Evolutionary conservation across 2,329 filamentous ascomycete genomes (phyloP).

Genomic region (Aspergillus fumigatiaffinis): DNA sequence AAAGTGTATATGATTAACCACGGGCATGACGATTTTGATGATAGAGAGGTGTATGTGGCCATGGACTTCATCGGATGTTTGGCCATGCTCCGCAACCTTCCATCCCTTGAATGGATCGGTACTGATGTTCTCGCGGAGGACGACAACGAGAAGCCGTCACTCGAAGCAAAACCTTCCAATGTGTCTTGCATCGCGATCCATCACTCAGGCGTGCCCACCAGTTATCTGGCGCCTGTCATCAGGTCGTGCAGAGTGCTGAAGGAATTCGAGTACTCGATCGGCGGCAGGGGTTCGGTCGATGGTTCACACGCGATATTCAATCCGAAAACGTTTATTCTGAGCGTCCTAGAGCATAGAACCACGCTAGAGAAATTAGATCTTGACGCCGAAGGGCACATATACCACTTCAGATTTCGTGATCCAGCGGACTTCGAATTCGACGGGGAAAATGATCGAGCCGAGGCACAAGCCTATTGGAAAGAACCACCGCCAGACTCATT

Average conservation of each 20-base stretch:
- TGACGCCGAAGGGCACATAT: slow-evolving; percentile 8
- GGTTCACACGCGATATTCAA: slow-evolving; percentile 5
- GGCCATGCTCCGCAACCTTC: slow-evolving; percentile 11
- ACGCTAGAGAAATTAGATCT: slow-evolving; percentile 19
- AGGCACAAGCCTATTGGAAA: neutral
- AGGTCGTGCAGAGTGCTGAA: slow-evolving; percentile 11
- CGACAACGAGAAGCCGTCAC: neutral
- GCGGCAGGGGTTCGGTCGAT: slow-evolving; percentile 5
- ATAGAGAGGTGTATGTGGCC: slow-evolving; percentile 3
- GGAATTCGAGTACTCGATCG: slow-evolving; percentile 16
- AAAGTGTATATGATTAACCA: slow-evolving; percentile 10
- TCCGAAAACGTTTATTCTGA: slow-evolving; percentile 14
- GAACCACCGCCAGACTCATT: neutral
- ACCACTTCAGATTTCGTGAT: too few relatives aligned
- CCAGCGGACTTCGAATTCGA: too few relatives aligned
- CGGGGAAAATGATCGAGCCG: neutral
- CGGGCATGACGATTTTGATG: neutral
- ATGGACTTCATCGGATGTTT: slow-evolving; percentile 13
- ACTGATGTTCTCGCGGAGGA: slow-evolving; percentile 9
- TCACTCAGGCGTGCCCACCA: slow-evolving; percentile 8
- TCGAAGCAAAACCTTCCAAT: slow-evolving; percentile 9
- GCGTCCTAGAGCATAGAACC: slow-evolving; percentile 10
- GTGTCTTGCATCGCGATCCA: slow-evolving; percentile 12
- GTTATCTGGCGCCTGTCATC: slow-evolving; percentile 9
- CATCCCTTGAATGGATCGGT: slow-evolving; percentile 16